Evolutionary conservation across 495 filamentous ascomycete species (phyloP), one percentile per base, ranked within the genome.

Genomic region (Penicillium angulare): DNA sequence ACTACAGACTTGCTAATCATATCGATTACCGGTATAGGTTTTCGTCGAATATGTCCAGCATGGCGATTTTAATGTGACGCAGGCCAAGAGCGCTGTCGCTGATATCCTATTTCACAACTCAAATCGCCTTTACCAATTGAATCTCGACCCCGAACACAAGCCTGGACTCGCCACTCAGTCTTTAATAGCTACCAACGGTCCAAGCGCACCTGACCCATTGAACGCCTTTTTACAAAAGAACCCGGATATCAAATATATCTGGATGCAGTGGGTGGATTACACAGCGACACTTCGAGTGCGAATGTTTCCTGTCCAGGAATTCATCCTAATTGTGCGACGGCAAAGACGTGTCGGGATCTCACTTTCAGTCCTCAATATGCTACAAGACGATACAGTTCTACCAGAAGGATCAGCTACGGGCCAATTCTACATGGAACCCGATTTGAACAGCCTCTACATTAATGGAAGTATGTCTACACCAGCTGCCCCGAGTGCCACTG

Each of bases 201-300:
- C 20, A 21, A 18, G 21, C 0, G 9, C 44, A 16, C 35, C 50
- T 0, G 42, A 54, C 33, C 8, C 36, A 3, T 48, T 74, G 10
- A 58, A 67, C 22, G 35, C 20, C 1, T 68, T 74, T 33, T 39
- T 70, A 16, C 51, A 36, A 15, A 43, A 20, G 5, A 57, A 72
- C 23, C 63, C 71, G 3, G 53, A 66, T 10, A 42, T 75, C 20
- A 78, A 82, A 45, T 87, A 80, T 46, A 58, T 91, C 32, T 83
- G 87, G 47, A 76, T 93, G 43, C 85, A 89, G 67, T 95, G 86
- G 81, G 66, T 89, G 22, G 90, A 95, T 63, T 90, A 88, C 63
- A 92, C 88, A 6, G 81, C 80, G 10, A 83, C 77, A 2, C 58
- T 81, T 0, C 81, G 87, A n/a, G 75, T 84, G 32, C 83, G 89